Conservation (phyloP, 495 filamentous ascomycete species). For the Bacidia rubella region DNA sequence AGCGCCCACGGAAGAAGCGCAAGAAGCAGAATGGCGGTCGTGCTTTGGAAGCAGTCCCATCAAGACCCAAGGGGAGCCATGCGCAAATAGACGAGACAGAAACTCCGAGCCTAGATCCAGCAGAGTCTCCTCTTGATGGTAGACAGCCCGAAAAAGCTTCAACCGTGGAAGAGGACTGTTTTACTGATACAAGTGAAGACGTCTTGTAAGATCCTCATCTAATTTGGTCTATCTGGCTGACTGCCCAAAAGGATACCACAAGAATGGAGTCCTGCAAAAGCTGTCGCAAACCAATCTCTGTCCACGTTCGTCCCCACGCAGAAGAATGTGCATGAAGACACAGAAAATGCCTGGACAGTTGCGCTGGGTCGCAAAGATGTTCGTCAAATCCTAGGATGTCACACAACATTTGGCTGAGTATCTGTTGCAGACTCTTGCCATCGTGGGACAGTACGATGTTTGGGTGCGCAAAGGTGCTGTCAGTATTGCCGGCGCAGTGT, state of each 20-base stretch:
- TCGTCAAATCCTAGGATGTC: slow-evolving; percentile 4
- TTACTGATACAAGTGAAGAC: not conserved
- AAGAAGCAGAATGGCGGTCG: not conserved
- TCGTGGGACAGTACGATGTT: slow-evolving; percentile 64
- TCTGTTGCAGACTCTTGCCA: slow-evolving; percentile 41
- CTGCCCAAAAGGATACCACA: no score
- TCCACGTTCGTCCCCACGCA: slow-evolving; percentile 18
- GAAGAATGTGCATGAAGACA: slow-evolving; percentile 21
- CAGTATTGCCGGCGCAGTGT: slow-evolving; percentile 48
- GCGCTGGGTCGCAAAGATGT: slow-evolving; percentile 33
- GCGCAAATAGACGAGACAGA: not conserved
- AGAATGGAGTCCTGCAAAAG: no score
- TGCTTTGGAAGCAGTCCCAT: not conserved
- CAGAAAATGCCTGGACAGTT: slow-evolving; percentile 10
- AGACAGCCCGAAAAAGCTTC: no score
- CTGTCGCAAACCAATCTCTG: slow-evolving; percentile 9
- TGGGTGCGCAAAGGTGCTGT: slow-evolving; percentile 51
- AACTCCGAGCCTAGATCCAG: not conserved
- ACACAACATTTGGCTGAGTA: slow-evolving; percentile 5
- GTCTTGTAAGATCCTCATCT: not conserved
- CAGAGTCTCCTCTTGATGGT: no score
- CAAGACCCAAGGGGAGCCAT: not conserved
- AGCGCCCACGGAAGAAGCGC: not conserved
- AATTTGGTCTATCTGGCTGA: not conserved
- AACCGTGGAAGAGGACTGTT: no score